Evolutionary conservation across 805 yeast genomes (phyloP).

Genomic region (Schizosaccharomyces osmophilus): DNA sequence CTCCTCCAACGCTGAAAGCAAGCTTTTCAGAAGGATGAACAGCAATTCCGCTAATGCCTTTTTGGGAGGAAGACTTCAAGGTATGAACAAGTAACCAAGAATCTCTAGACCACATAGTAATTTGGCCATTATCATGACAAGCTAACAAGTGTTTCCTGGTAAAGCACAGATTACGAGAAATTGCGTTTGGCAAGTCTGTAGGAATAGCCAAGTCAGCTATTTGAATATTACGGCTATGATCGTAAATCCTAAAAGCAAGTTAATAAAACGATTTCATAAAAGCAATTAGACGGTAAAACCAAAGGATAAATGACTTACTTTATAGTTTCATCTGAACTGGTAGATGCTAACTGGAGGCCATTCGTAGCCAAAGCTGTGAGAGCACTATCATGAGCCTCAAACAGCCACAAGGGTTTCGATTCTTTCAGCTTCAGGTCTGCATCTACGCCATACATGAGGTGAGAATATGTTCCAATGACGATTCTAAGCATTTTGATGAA

Average conservation of each 20-base stretch:
- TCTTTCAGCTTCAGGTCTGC: background rate
- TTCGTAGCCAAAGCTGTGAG: constrained; percentile 17
- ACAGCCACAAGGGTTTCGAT: background rate
- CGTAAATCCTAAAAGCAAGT: constrained; percentile 68
- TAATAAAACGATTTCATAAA: constrained; percentile 79
- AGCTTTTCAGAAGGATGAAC: constrained; percentile 78
- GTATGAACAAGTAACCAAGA: constrained; percentile 43
- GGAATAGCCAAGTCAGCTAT: constrained; percentile 6
- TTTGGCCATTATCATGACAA: constrained; percentile 74
- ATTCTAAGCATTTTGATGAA: background rate
- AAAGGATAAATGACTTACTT: background rate
- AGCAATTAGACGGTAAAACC: constrained; percentile 21
- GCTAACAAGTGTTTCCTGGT: constrained; percentile 68
- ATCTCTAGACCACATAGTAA: constrained; percentile 79
- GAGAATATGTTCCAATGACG: background rate
- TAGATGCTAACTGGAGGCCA: background rate
- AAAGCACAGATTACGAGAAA: constrained; percentile 55
- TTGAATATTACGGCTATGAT: constrained; percentile 78
- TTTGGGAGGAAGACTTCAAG: constrained; percentile 16
- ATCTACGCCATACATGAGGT: constrained; percentile 2
- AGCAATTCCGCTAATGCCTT: constrained; percentile 44
- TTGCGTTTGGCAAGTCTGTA: background rate
- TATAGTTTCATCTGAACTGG: background rate
- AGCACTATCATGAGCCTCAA: background rate
- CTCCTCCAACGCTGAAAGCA: constrained; percentile 73